Evolutionary conservation across 2,329 filamentous ascomycete species (phyloP).

Genomic region (Aspergillus caelatus): DNA sequence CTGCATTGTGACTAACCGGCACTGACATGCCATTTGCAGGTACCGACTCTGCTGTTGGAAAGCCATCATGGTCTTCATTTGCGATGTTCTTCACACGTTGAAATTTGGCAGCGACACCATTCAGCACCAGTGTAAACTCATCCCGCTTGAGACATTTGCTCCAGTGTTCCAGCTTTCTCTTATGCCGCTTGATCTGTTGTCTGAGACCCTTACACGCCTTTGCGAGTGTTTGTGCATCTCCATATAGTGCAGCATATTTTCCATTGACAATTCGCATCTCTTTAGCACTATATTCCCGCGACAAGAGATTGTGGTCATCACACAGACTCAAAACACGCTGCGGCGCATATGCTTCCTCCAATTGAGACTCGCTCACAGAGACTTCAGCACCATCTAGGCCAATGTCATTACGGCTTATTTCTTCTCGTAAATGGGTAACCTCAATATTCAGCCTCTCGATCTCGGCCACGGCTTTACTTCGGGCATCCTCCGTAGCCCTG

Average conservation of each 20-base stretch:
- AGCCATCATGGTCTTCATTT: background rate
- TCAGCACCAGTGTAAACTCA: slow-evolving; percentile 33
- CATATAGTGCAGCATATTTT: slow-evolving; percentile 38
- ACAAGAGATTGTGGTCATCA: slow-evolving; percentile 8
- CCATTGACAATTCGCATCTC: slow-evolving; percentile 25
- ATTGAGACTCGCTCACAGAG: slow-evolving; percentile 15
- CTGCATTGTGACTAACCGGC: background rate
- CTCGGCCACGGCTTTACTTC: slow-evolving; percentile 18
- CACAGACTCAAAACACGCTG: slow-evolving; percentile 20
- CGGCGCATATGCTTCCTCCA: slow-evolving; percentile 34
- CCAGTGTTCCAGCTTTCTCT: slow-evolving; percentile 36
- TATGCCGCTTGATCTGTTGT: slow-evolving; percentile 35
- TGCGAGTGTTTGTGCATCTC: slow-evolving; percentile 30
- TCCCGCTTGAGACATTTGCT: slow-evolving; percentile 31
- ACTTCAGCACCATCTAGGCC: slow-evolving; percentile 18
- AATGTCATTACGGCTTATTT: slow-evolving; percentile 22
- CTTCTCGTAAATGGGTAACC: slow-evolving; percentile 23
- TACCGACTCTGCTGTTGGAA: background rate
- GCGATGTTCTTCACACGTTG: slow-evolving; percentile 21
- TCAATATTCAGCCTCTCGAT: slow-evolving; percentile 26
- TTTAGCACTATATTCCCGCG: slow-evolving; percentile 12
- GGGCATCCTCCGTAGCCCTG: slow-evolving; percentile 23
- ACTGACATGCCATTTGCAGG: background rate
- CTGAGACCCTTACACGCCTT: slow-evolving; percentile 33
- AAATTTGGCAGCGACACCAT: slow-evolving; percentile 32